A percentile compares a stretch with the other conserved stretches of the same genome.
phyloP scores from a whole-genome alignment of 106 monocot species.

The Allium fistulosum region DNA sequence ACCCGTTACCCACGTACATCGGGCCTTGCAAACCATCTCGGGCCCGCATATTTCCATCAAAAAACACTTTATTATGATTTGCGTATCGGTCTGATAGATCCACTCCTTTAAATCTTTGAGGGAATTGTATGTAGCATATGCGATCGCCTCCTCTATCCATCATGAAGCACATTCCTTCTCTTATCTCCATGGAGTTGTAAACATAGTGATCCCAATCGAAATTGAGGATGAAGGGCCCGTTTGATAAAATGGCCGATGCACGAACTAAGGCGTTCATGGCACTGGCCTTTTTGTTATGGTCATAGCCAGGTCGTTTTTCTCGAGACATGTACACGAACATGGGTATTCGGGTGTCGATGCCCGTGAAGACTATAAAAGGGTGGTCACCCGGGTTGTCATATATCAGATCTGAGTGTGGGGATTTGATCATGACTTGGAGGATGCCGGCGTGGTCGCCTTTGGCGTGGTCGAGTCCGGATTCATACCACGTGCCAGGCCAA shows the following conservation, averaged over 20 bases:
- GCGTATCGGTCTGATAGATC: slow-evolving; percentile 96
- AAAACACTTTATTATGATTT: slow-evolving; percentile 98
- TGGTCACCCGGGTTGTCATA: slow-evolving; percentile 52
- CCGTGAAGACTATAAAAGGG: slow-evolving; percentile 66
- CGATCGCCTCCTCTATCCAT: slow-evolving; percentile 93
- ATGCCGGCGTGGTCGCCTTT: slow-evolving; percentile 90
- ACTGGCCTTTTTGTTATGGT: slow-evolving; percentile 95
- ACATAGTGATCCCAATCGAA: slow-evolving; percentile 98
- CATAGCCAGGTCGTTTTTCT: slow-evolving; percentile 78
- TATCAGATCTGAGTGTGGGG: slow-evolving; percentile 31
- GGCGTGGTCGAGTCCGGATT: slow-evolving; percentile 49
- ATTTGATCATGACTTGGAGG: slow-evolving; percentile 81
- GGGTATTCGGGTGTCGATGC: slow-evolving; percentile 60
- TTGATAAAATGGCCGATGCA: slow-evolving; percentile 85
- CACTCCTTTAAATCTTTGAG: slow-evolving; percentile 91
- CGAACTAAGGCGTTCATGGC: slow-evolving; percentile 95
- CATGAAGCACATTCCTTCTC: slow-evolving; percentile 98
- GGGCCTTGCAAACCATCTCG: slow-evolving; percentile 78
- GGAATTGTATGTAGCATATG: slow-evolving; percentile 91
- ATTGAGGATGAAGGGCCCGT: slow-evolving; percentile 96
- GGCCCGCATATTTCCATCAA: slow-evolving; percentile 97
- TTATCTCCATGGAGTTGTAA: slow-evolving; percentile 71
- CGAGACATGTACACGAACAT: slow-evolving; percentile 85
- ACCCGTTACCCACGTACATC: slow-evolving; percentile 85
- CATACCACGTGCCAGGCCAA: slow-evolving; percentile 84